Percentiles rank a stretch among this genome's conserved stretches.
phyloP scores from a whole-genome alignment of 441 rosid genomes.

The Erodium trifolium region DNA sequence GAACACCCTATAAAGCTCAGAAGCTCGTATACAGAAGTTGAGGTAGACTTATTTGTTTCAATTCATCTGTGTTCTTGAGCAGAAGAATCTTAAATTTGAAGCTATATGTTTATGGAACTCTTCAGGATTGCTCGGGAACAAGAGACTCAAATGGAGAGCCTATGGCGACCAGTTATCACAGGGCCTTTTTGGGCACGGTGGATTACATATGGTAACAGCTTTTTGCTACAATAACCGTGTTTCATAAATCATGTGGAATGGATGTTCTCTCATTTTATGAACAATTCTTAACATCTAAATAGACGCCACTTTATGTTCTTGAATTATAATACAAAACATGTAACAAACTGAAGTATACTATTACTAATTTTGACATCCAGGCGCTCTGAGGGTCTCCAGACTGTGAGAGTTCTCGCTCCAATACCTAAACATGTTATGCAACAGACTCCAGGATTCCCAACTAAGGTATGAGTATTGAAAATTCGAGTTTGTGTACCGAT shows the following conservation, averaged over 20 bases:
- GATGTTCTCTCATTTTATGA: too few species aligned
- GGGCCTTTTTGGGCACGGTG: constrained; percentile 87
- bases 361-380: constrained; percentile 28
- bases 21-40: constrained; percentile 74
- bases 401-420: constrained; percentile 81
- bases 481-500: neutral
- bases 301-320: constrained; percentile 11
- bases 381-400: constrained; percentile 78
- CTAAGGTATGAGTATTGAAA: constrained; percentile 45
- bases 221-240: too few species aligned
- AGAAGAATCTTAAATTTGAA: neutral
- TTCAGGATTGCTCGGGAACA: constrained; percentile 57
- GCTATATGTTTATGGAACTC: constrained; percentile 5
- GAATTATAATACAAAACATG: neutral
- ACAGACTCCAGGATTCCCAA: constrained; percentile 84
- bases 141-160: constrained; percentile 78
- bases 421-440: constrained; percentile 73
- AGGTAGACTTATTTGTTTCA: constrained; percentile 33
- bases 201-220: constrained; percentile 64
- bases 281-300: constrained; percentile 8
- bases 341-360: neutral
- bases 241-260: too few species aligned
- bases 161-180: constrained; percentile 72
- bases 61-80: neutral
- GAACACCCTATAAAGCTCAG: constrained; percentile 68